These are phyloP conservation scores for Solanum pennellii DNA, from an alignment of 257 asterid genomes.

Conservation along the genomic window DNA sequence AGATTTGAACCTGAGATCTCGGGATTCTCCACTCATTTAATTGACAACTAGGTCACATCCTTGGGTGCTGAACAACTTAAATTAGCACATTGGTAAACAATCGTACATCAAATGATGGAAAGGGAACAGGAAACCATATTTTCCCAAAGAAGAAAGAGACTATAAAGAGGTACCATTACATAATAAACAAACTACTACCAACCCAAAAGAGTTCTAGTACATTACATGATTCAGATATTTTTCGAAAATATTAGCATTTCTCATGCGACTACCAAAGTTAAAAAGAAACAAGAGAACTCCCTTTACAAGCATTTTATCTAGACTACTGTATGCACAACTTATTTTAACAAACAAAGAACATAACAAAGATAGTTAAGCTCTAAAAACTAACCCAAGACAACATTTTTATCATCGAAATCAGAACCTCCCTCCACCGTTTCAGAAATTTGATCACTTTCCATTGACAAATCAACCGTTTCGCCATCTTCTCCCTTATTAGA, in stretches of 20 bases:
- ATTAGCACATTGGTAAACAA: background rate
- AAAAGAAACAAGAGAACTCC: background rate
- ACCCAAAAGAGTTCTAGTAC: background rate
- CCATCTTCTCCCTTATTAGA: constrained; percentile 15
- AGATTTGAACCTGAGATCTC: background rate
- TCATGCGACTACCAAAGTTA: background rate
- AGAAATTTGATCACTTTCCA: constrained; percentile 20
- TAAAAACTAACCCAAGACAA: constrained; percentile 28
- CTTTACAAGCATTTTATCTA: background rate
- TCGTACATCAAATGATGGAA: background rate
- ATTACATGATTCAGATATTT: background rate
- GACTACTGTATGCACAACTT: background rate
- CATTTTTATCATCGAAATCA: constrained; percentile 13
- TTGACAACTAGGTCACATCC: background rate
- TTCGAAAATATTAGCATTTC: background rate
- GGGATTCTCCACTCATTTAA: background rate
- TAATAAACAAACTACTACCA: background rate
- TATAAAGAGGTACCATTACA: background rate
- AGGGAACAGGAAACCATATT: background rate
- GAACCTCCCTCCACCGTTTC: constrained; percentile 13
- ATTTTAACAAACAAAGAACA: background rate
- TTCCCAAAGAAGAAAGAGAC: background rate
- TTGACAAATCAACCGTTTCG: constrained; percentile 15
- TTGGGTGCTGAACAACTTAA: background rate
- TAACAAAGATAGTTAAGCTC: background rate